Base-by-base conservation (phyloP, 2,329 filamentous ascomycete genomes). In the Fusarium subtropicale region DNA sequence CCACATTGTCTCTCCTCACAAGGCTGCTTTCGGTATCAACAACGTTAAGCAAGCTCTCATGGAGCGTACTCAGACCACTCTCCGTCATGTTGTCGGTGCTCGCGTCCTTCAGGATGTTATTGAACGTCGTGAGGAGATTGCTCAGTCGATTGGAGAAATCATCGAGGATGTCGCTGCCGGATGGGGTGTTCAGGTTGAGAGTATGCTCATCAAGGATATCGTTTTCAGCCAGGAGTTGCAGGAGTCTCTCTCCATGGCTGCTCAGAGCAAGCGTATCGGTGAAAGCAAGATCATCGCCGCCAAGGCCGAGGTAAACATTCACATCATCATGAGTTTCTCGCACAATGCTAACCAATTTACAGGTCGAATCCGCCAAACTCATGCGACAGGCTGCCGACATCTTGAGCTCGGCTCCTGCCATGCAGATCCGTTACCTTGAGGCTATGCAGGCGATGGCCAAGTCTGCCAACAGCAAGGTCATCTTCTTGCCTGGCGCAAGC, bases 401-500 rank as follows among this genome's bases (percentile, higher is more conserved):
- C 73, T 82, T 99, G 51, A 92, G 89, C 68, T 93, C 90, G 18
- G 95, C 95, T 0, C 96, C 96, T 4, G 96, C 96, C 73, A 99
- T 99, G 96, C 94, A 97, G 83, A 97, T 97, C 83, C 87, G 94
- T 71, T 98, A 98, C 81, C 91, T 99, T 72, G 96, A 99, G 83
- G 94, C 96, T 6, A 98, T 98, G 95, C 96, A 98, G 80, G 88
- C 93, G 42, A 99, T 99, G 95, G 96, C 96, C 75, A 98, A 97
- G 87, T 88, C 89, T 0, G 93, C 94, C 48, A 97, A 94, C 81
- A 90, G 87, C 82, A 97, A 97, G 82, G 91, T 96, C 76, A 94
- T 96, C 76, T 96, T 95, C 85, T 76, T 96, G 75, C 92, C 91
- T 12, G 88, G 84, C 12, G 77, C 79, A 47, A 81, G 77, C 70